Evolutionary conservation across 768 basidiomycete species (phyloP).

Genomic region (Coprinellus aureogranulatus): DNA sequence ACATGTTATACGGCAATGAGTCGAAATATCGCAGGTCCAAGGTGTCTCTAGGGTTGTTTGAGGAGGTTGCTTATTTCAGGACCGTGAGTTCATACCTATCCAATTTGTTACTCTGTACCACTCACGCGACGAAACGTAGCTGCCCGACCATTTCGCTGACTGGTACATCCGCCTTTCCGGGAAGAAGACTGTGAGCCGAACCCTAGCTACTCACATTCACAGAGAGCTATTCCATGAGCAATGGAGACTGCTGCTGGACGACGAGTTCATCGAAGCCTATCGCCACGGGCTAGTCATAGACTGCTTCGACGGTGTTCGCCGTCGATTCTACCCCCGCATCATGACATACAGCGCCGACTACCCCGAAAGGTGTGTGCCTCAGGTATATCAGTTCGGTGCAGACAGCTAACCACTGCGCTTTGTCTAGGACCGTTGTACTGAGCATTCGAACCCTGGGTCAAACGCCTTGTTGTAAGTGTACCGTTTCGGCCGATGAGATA

Average conservation of each 20-base stretch:
- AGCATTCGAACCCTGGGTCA: slow-evolving; percentile 7
- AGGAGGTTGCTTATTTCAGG: neutral
- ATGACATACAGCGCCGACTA: slow-evolving; percentile 11
- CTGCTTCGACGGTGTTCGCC: slow-evolving; percentile 1
- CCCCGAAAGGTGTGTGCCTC: slow-evolving; percentile 1
- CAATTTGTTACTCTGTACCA: neutral
- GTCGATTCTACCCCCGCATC: slow-evolving; percentile 5
- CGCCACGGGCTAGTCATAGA: slow-evolving; percentile 1
- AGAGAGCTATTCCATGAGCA: slow-evolving; percentile 26
- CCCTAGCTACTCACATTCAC: slow-evolving; percentile 1
- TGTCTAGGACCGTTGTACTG: too few relatives aligned
- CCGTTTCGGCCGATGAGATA: slow-evolving; percentile 5
- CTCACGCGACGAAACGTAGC: slow-evolving; percentile 2
- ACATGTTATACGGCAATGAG: neutral
- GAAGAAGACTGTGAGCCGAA: neutral
- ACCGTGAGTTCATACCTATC: too few relatives aligned
- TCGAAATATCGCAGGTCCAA: neutral
- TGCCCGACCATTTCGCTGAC: slow-evolving; percentile 15
- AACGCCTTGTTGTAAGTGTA: slow-evolving; percentile 17
- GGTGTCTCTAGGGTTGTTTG: neutral
- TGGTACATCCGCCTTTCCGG: slow-evolving; percentile 5
- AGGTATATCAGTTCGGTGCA: too few relatives aligned
- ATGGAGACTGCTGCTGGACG: slow-evolving; percentile 20
- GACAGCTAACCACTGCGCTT: too few relatives aligned
- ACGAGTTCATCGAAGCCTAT: slow-evolving; percentile 4